Conservation (phyloP, 2,329 filamentous ascomycete genomes). For the Blastomyces parvus region DNA sequence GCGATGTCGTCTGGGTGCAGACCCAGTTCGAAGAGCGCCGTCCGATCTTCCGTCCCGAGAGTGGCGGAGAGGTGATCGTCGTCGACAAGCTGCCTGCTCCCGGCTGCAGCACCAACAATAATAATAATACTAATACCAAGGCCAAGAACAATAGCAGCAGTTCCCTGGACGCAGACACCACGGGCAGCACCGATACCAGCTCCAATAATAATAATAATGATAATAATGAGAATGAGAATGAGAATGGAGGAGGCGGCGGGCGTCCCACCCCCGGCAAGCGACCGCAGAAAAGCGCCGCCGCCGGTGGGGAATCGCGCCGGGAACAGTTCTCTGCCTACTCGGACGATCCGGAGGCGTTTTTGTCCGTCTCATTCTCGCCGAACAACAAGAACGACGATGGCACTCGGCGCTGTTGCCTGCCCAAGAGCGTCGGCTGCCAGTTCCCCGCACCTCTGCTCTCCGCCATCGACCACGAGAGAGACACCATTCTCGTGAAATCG, state of each 20-base stretch:
- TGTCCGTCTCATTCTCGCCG: constrained; percentile 21
- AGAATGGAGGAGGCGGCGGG: neutral
- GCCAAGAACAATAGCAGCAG: neutral
- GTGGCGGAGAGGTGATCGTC: constrained; percentile 39
- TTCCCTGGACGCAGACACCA: neutral
- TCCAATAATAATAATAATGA: too few relatives aligned
- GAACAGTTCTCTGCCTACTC: constrained; percentile 11
- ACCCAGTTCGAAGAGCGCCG: constrained; percentile 61
- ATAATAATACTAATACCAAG: constrained; percentile 15
- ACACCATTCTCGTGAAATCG: constrained; percentile 56
- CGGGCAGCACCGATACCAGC: neutral
- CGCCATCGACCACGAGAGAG: constrained; percentile 42
- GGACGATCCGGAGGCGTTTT: constrained; percentile 36
- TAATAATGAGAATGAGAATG: too few relatives aligned
- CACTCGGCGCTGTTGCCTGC: constrained; percentile 31
- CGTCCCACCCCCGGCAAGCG: constrained; percentile 3
- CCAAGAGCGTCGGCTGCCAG: constrained; percentile 37
- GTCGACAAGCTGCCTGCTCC: constrained; percentile 21
- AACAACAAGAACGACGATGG: constrained; percentile 14
- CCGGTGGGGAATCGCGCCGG: neutral
- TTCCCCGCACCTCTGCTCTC: constrained; percentile 42
- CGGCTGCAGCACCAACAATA: too few relatives aligned
- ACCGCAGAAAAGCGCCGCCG: neutral
- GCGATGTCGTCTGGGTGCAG: constrained; percentile 75
- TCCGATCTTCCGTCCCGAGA: constrained; percentile 43